Base-by-base conservation (phyloP, 495 filamentous ascomycete genomes). In the Neurospora tetrasperma region DNA sequence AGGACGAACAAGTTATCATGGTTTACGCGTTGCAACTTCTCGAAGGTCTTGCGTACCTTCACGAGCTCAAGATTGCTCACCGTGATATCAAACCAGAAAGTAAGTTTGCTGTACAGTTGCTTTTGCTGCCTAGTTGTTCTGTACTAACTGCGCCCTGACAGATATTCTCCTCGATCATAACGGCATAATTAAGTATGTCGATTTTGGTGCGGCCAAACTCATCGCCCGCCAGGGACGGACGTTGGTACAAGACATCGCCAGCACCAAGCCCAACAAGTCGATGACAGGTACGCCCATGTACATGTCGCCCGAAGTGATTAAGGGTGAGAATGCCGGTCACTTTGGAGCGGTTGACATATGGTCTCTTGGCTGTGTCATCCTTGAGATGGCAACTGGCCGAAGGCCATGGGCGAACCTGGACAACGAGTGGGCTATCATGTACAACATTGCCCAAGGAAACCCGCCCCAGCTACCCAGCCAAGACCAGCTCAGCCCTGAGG, bases 371-470 rank as follows among this genome's bases (percentile, higher is more conserved):
- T 99, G 96, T 79, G 96, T 99, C 72, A 92, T 98, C 75, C 88
- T 97, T 40, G 96, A 99, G 80, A 98, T 98, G 96, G 93, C 94
- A 20, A 98, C 94, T 2, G 96, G 96, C 41, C 89, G 94, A 70
- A 90, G 96, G 39, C 96, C 96, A 23, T 99, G 96, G 96, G 94
- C 94, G n/a, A 91, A 90, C 74, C 88, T 98, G 8, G 96, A 99
- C 83, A 99, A 99, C 80, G 96, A 99, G 80, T 99, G 96, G 95
- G 96, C 96, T 42, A 98, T 99, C 83, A 99, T 99, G 96, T 99
- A 97, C 88, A 98, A 98, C 82, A 99, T 99, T 74, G 96, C 96
- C 4, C 94, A 97, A 77, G 96, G 96, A 71, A 97, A 98, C 75
- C 90, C 93, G 71, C 96, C 96, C 3, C 90, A 92, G 74, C 85